Evolutionary conservation across 2,329 filamentous ascomycete species (phyloP).

Genomic region (Blumeriella jaapii): DNA sequence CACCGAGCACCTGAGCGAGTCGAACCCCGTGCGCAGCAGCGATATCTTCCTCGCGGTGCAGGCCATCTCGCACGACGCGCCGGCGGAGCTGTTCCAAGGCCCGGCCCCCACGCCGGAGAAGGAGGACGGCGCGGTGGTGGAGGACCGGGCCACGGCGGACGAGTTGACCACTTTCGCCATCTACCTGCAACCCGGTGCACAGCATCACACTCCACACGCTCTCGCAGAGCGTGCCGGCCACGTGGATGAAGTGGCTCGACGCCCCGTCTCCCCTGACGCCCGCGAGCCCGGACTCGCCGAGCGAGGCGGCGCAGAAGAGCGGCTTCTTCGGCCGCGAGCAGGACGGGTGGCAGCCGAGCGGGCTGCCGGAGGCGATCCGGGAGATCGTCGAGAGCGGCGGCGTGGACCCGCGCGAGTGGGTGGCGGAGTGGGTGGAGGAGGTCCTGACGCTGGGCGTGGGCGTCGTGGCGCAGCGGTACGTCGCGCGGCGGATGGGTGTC

Average conservation of each 20-base stretch:
- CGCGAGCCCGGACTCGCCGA: conserved; percentile 26
- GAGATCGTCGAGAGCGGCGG: conserved; percentile 66
- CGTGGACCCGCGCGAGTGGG: conserved; percentile 93
- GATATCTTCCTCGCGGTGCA: conserved; percentile 96
- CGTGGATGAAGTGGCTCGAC: conserved; percentile 89
- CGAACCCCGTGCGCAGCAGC: conserved; percentile 81
- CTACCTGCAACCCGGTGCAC: conserved; percentile 79
- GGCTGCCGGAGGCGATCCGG: conserved; percentile 68
- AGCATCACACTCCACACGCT: conserved; percentile 76
- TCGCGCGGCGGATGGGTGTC: conserved; percentile 90
- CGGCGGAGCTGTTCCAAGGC: conserved; percentile 57
- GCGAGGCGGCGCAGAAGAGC: conserved; percentile 15
- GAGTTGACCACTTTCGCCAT: conserved; percentile 63
- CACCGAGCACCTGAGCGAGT: conserved; percentile 66
- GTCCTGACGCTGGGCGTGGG: conserved; percentile 66
- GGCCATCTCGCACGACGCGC: conserved; percentile 57
- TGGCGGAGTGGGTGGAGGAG: conserved; percentile 95
- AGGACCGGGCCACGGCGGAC: conserved; percentile 40
- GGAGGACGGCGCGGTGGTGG: conserved; percentile 37
- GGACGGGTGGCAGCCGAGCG: conserved; percentile 32
- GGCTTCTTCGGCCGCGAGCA: conserved; percentile 33
- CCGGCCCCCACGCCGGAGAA: conserved; percentile 43
- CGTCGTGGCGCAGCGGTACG: conserved; percentile 86
- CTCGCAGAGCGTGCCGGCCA: conserved; percentile 70
- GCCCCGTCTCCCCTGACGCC: conserved; percentile 49